Conservation (phyloP, 139 green algal genomes). For the Asterochloris erici region DNA sequence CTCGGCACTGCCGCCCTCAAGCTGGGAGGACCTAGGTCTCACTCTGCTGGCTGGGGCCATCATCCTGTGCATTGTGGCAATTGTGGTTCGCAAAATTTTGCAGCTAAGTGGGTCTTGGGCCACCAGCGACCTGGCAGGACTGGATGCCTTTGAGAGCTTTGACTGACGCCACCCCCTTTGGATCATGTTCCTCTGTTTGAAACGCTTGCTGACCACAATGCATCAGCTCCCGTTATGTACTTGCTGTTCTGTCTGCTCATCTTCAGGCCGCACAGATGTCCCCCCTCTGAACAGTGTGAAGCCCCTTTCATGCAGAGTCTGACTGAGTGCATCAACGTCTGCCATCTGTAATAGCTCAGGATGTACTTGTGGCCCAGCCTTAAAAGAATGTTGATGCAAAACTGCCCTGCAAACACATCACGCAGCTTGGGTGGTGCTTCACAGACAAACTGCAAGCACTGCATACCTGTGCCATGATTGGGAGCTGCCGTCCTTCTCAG, state of each 20-base stretch:
- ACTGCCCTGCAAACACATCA: background rate
- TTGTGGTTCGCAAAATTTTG: constrained; percentile 47
- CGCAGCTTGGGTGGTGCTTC: background rate
- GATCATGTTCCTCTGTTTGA: background rate
- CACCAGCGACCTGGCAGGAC: background rate
- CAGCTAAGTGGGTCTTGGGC: background rate
- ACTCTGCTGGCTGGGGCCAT: constrained; percentile 50
- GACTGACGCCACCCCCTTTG: too few species aligned
- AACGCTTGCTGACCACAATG: background rate
- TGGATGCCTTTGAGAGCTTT: background rate
- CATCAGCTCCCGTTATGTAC: background rate
- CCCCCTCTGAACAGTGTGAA: too few species aligned
- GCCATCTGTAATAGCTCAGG: too few species aligned
- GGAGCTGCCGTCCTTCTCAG: constrained; percentile 5
- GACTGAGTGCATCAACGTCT: too few species aligned
- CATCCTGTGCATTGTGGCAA: constrained; percentile 38
- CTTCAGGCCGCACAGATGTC: background rate
- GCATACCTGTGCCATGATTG: background rate
- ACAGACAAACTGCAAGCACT: background rate
- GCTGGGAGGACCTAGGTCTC: constrained; percentile 44
- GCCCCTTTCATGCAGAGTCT: too few species aligned
- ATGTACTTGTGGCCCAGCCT: background rate
- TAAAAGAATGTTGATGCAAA: background rate
- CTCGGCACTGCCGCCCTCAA: background rate
- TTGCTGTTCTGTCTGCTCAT: background rate